Evolutionary conservation across 768 basidiomycete genomes (phyloP), one percentile per base, ranked within the genome.

Genomic region (Amanita exitialis): DNA sequence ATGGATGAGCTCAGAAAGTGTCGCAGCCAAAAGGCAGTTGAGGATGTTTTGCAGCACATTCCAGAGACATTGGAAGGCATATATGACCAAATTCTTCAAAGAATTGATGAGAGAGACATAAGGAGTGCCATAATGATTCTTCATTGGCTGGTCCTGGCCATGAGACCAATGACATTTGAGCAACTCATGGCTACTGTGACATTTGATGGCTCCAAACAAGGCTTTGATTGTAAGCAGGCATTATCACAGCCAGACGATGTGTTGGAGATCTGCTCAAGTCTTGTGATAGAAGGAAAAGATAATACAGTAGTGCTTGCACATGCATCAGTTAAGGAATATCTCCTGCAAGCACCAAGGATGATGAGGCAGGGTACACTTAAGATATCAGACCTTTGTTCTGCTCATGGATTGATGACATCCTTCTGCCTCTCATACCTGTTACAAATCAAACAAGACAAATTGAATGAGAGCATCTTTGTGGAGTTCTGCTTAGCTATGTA

Each of bases 61-160:
- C 47, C 47, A 16, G 7, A 23, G 8, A 25, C 34, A 10, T 25
- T 48, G 34, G 47, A 38, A 23, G 21, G n/a, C 7, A 48, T 23
- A 25, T 48, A 48, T 48, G 47, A 48, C n/a, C 47, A 48, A 37
- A 48, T 48, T 16, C 47, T 48, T 25, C 12, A 38, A 3, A 48
- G 35, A n/a, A 48, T 48, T 36, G 8, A 18, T 23, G 2, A 13
- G 3, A n/a, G 3, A 12, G 23, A 37, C 9, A n/a, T n/a, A 15
- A 7, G 1, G 8, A n/a, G 27, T 48, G 47, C 25, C 4, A n/a
- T 15, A 3, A 21, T 23, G 21, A 23, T 48, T 5, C n/a, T 38
- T 8, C 15, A 37, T 2, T 48, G 47, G 47, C 36, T 48, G 7
- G 35, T 36, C 5, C 23, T 48, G 1, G 34, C 34, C 2, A 36